phyloP scores from a whole-genome alignment of 2,329 filamentous ascomycete genomes.

The Clonostachys byssicola region DNA sequence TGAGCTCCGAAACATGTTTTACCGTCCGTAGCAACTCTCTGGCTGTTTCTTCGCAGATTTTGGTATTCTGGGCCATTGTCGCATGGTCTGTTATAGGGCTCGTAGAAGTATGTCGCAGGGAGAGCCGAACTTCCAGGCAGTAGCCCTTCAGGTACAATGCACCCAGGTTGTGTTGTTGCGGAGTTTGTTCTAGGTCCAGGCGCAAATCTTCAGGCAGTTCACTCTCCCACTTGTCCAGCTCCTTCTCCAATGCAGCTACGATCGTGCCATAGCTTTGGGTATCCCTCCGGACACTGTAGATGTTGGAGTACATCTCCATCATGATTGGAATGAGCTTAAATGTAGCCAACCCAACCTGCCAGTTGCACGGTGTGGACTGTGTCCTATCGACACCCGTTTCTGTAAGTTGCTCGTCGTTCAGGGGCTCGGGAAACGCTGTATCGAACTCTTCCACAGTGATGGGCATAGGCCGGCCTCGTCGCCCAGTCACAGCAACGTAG shows the following conservation, averaged over 20 bases:
- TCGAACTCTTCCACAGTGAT: conserved; percentile 74
- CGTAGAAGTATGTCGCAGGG: conserved; percentile 58
- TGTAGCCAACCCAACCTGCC: conserved; percentile 60
- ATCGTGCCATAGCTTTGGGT: conserved; percentile 59
- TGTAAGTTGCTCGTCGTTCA: conserved; percentile 67
- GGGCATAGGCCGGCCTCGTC: conserved; percentile 73
- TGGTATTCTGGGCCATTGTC: conserved; percentile 57
- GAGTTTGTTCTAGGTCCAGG: conserved; percentile 32
- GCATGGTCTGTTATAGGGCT: conserved; percentile 48
- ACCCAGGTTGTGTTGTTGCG: conserved; percentile 40
- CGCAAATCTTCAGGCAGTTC: conserved; percentile 58
- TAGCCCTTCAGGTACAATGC: conserved; percentile 51
- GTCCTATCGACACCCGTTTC: conserved; percentile 58
- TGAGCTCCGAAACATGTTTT: conserved; percentile 55
- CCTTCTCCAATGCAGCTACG: conserved; percentile 61
- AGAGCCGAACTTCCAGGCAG: conserved; percentile 53
- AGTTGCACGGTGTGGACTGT: conserved; percentile 57
- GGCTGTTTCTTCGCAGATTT: conserved; percentile 62
- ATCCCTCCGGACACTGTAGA: conserved; percentile 68
- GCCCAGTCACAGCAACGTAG: conserved; percentile 66
- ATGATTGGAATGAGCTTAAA: conserved; percentile 64
- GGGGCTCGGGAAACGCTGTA: conserved; percentile 67
- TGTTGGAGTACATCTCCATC: conserved; percentile 69
- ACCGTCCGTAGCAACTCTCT: conserved; percentile 59
- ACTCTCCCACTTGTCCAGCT: conserved; percentile 59